Evolutionary conservation across 345 rosid genomes (phyloP).

Genomic region (Populus tremula): DNA sequence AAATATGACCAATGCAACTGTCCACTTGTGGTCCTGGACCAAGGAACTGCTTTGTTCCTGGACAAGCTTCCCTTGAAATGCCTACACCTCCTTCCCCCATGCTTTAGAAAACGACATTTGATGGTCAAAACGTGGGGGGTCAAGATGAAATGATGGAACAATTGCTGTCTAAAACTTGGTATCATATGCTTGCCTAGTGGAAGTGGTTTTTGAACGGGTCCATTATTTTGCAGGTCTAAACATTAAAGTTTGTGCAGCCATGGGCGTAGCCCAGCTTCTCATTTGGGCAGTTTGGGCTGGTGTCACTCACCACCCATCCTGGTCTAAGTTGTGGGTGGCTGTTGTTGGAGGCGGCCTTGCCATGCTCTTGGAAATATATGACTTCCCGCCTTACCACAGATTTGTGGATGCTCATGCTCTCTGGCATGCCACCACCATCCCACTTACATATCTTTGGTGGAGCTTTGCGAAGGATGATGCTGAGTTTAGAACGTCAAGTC

Average conservation of each 20-base stretch:
- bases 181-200: background rate
- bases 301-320: slow-evolving; percentile 59
- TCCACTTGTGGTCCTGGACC: background rate
- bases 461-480: slow-evolving; percentile 84
- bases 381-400: slow-evolving; percentile 77
- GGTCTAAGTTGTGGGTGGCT: slow-evolving; percentile 76
- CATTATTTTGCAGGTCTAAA: slow-evolving; percentile 57
- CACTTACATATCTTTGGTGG: slow-evolving; percentile 82
- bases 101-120: background rate
- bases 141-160: background rate
- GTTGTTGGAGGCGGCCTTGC: slow-evolving; percentile 45
- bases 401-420: slow-evolving; percentile 72
- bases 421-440: slow-evolving; percentile 67
- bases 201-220: background rate
- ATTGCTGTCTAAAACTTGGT: background rate
- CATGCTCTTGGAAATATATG: slow-evolving; percentile 53
- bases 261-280: slow-evolving; percentile 63
- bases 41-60: background rate
- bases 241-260: slow-evolving; percentile 61
- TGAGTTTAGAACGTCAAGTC: slow-evolving; percentile 55
- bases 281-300: slow-evolving; percentile 88
- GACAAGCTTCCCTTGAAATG: background rate
- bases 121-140: background rate
- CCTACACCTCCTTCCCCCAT: background rate
- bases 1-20: background rate